phyloP scores from a whole-genome alignment of 257 asterid genomes.

The Gentiana straminea region DNA sequence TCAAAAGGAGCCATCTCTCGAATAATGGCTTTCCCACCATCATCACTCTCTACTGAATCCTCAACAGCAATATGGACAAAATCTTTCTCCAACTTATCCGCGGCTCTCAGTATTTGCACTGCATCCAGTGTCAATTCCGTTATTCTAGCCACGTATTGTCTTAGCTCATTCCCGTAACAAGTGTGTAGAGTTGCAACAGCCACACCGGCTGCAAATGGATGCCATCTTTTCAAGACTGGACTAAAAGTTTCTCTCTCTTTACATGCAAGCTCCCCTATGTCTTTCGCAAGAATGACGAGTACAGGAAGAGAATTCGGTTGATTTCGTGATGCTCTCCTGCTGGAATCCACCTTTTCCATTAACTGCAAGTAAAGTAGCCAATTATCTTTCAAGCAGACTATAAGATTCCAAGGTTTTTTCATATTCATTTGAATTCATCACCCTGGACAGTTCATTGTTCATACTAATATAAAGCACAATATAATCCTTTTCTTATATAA shows the following conservation, averaged over 20 bases:
- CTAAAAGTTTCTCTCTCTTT: constrained; percentile 75
- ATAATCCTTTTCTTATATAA: too few relatives aligned
- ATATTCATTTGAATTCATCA: too few relatives aligned
- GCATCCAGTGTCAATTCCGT: constrained; percentile 96
- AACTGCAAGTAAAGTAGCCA: constrained; percentile 34
- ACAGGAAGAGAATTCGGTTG: constrained; percentile 87
- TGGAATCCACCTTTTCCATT: constrained; percentile 97
- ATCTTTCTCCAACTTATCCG: constrained; percentile 90
- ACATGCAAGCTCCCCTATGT: constrained; percentile 73
- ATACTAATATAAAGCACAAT: too few relatives aligned
- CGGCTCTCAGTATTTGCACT: constrained; percentile 86
- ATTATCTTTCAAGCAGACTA: background rate
- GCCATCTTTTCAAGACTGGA: constrained; percentile 89
- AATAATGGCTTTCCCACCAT: constrained; percentile 97
- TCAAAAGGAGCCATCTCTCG: constrained; percentile 99
- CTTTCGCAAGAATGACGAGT: constrained; percentile 94
- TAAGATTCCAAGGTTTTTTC: too few relatives aligned
- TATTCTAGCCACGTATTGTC: constrained; percentile 76
- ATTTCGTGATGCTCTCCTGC: constrained; percentile 81
- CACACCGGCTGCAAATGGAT: constrained; percentile 95
- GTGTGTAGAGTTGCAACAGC: constrained; percentile 94
- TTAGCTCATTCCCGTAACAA: constrained; percentile 90
- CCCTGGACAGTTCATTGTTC: too few relatives aligned
- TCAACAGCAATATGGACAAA: constrained; percentile 94
- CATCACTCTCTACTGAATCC: constrained; percentile 97